Percentiles rank a stretch among this genome's conserved stretches.
Conservation (phyloP, 495 filamentous ascomycete species). For the Trypethelium eluteriae region DNA sequence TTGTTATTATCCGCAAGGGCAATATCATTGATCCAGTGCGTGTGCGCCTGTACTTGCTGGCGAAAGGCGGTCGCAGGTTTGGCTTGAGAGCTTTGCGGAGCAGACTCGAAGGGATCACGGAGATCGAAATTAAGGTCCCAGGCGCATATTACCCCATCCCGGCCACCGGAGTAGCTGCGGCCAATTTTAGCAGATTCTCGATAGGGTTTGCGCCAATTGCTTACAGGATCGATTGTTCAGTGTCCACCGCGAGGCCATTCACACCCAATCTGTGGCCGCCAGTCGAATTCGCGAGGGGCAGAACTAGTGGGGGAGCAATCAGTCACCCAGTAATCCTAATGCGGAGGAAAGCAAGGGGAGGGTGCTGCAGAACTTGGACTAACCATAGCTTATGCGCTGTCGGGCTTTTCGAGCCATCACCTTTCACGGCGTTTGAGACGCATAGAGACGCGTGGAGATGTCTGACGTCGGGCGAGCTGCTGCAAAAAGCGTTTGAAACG, state of each 20-base stretch:
- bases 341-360: slow-evolving; percentile 1
- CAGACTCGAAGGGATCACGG: slow-evolving; percentile 33
- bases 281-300: slow-evolving; percentile 84
- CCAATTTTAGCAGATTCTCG: slow-evolving; percentile 13
- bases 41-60: slow-evolving; percentile 91
- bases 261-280: slow-evolving; percentile 90
- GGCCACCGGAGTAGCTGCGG: slow-evolving; percentile 82
- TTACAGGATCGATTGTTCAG: slow-evolving; percentile 78
- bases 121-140: slow-evolving; percentile 75
- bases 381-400: slow-evolving; percentile 35
- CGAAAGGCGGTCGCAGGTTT: slow-evolving; percentile 60
- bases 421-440: slow-evolving; percentile 11
- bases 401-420: slow-evolving; percentile 33
- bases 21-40: slow-evolving; percentile 97
- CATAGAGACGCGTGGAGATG: not conserved
- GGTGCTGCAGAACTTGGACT: slow-evolving; percentile 13
- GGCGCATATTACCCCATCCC: slow-evolving; percentile 91
- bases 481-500: not conserved
- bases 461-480: not conserved
- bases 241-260: slow-evolving; percentile 84
- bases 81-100: slow-evolving; percentile 28
- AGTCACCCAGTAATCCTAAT: not conserved
- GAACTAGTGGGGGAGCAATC: slow-evolving; percentile 49
- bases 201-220: slow-evolving; percentile 28
- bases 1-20: slow-evolving; percentile 74